These are phyloP conservation scores for Calocera viscosa DNA, from an alignment of 768 basidiomycete species.

Conservation along the genomic window DNA sequence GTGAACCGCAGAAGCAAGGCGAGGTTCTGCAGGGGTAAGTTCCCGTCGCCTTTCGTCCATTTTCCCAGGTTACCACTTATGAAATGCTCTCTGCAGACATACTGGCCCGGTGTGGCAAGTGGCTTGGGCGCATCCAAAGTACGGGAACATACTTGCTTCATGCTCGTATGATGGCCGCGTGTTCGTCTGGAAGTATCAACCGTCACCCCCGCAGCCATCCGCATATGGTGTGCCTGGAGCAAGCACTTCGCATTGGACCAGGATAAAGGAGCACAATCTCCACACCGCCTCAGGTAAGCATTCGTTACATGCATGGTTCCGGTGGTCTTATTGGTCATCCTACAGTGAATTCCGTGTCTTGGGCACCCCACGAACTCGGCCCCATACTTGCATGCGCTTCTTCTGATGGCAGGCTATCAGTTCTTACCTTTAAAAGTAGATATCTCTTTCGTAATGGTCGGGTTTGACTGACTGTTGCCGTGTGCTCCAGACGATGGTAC, in stretches of 20 bases:
- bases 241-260: slow-evolving; percentile 52
- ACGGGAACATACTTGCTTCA: slow-evolving; percentile 91
- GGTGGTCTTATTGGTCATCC: background rate
- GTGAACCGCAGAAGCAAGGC: slow-evolving; percentile 55
- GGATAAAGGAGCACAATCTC: slow-evolving; percentile 88
- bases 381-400: slow-evolving; percentile 94
- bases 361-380: slow-evolving; percentile 98
- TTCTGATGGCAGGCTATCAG: slow-evolving; percentile 92
- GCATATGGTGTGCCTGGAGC: slow-evolving; percentile 42
- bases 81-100: slow-evolving; percentile 45
- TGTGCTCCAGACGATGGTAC: slow-evolving; percentile 72
- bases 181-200: slow-evolving; percentile 93
- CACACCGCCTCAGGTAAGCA: slow-evolving; percentile 82
- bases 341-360: slow-evolving; percentile 89
- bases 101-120: slow-evolving; percentile 98
- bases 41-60: background rate
- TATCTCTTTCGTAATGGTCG: slow-evolving; percentile 13
- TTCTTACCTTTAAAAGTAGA: slow-evolving; percentile 90
- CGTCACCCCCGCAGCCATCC: slow-evolving; percentile 22
- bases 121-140: slow-evolving; percentile 96
- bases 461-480: background rate
- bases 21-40: slow-evolving; percentile 68
- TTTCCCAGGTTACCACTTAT: too few relatives aligned
- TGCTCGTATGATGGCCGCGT: slow-evolving; percentile 98
- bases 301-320: background rate